Conservation (phyloP, 2,329 filamentous ascomycete species). For the Cladorrhinum sp. region DNA sequence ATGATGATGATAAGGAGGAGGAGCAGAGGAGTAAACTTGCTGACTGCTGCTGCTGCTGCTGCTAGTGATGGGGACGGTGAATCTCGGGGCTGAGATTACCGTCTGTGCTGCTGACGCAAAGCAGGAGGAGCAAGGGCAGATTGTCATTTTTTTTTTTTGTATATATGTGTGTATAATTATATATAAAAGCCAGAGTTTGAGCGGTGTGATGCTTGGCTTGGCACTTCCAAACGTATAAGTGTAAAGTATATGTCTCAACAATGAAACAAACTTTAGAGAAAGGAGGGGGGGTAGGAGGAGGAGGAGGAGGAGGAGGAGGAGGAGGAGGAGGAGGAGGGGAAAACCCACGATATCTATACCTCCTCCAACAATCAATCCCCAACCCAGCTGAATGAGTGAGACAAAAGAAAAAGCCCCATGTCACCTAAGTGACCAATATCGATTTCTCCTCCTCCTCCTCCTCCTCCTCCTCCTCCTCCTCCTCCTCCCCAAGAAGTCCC, state of each 20-base stretch:
- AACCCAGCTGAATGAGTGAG: not conserved
- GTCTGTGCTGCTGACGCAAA: not conserved
- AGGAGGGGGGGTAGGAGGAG: too few species aligned
- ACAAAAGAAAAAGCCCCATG: not conserved
- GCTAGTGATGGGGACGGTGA: not conserved
- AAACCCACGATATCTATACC: not conserved
- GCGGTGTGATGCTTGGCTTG: not conserved
- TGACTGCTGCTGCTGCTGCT: too few species aligned
- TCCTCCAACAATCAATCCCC: too few species aligned
- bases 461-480: too few species aligned
- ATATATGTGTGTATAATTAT: not conserved
- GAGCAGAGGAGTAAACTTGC: not conserved
- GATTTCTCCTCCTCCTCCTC: too few species aligned
- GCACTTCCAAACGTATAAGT: not conserved
- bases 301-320: too few species aligned
- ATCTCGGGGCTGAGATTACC: not conserved
- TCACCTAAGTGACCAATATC: not conserved
- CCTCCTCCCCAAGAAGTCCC: too few species aligned
- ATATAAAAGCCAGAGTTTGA: not conserved
- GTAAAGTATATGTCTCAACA: too few species aligned
- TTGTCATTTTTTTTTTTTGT: not conserved
- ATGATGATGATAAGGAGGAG: not conserved
- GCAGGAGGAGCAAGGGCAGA: not conserved
- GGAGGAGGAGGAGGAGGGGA: too few species aligned
- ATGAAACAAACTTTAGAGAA: too few species aligned